Conservation (phyloP, 148 eudicot genomes). For the Heliamphora exappendiculata region DNA sequence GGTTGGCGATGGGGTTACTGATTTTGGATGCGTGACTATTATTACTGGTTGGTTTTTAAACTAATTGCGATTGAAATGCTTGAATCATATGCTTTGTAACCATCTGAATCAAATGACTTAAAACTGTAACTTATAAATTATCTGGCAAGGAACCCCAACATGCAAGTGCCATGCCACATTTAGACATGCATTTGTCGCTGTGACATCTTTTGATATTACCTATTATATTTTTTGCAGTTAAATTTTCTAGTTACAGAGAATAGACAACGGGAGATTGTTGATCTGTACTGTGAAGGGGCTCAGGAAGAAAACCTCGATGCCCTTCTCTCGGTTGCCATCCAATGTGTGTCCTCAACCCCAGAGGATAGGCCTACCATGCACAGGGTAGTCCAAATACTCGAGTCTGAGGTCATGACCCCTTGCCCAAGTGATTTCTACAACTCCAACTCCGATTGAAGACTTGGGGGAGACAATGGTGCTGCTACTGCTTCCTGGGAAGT, state of each 20-base stretch:
- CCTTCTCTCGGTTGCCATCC: slow-evolving; percentile 64
- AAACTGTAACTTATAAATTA: too few species aligned
- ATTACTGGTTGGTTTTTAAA: too few species aligned
- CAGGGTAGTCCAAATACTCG: slow-evolving; percentile 82
- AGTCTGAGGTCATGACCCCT: slow-evolving; percentile 97
- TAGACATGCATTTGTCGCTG: neutral
- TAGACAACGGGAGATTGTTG: slow-evolving; percentile 75
- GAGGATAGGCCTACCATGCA: slow-evolving; percentile 99
- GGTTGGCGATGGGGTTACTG: too few species aligned
- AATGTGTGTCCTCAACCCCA: slow-evolving; percentile 79
- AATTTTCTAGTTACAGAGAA: slow-evolving; percentile 72
- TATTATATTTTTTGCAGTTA: slow-evolving; percentile 39
- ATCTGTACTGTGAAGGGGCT: slow-evolving; percentile 72
- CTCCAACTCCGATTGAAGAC: slow-evolving; percentile 60
- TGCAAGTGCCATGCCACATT: too few species aligned
- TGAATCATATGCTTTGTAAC: too few species aligned
- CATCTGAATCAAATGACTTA: too few species aligned
- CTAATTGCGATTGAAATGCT: too few species aligned
- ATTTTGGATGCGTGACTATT: too few species aligned
- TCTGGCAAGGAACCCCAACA: too few species aligned
- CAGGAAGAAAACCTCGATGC: slow-evolving; percentile 84
- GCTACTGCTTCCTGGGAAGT: neutral
- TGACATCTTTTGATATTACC: neutral
- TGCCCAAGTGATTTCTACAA: slow-evolving; percentile 97
- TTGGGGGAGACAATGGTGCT: slow-evolving; percentile 6